Evolutionary conservation across 208 protist species (phyloP).

Genomic region (Lotmaria passim): DNA sequence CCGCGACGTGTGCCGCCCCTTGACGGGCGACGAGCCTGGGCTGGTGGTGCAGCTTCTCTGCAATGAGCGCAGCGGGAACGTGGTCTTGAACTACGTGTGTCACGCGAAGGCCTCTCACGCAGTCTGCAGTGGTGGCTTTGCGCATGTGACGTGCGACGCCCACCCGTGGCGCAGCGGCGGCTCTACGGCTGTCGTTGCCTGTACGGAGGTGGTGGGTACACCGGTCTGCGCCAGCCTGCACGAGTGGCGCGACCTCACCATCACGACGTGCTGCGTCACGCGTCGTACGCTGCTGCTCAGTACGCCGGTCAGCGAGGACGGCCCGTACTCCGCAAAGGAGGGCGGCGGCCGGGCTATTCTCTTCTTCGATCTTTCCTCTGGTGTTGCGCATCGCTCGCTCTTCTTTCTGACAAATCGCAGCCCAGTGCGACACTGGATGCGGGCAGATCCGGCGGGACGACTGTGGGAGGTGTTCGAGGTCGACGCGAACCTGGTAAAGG

Average conservation of each 20-base stretch:
- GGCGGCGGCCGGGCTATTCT: slow-evolving; percentile 41
- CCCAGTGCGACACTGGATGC: slow-evolving; percentile 42
- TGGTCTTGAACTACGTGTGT: slow-evolving; percentile 77
- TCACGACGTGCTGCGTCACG: slow-evolving; percentile 35
- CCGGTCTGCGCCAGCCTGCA: slow-evolving; percentile 37
- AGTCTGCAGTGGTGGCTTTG: slow-evolving; percentile 57
- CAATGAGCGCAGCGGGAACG: slow-evolving; percentile 86
- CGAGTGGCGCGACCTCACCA: slow-evolving; percentile 48
- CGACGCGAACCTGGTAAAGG: slow-evolving; percentile 31
- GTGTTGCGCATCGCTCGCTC: slow-evolving; percentile 35
- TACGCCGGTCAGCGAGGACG: slow-evolving; percentile 31
- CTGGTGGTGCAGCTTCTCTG: slow-evolving; percentile 82
- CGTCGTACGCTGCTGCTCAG: slow-evolving; percentile 36
- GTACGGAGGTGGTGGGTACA: neutral
- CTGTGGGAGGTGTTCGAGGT: slow-evolving; percentile 61
- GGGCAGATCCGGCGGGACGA: slow-evolving; percentile 40
- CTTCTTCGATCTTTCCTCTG: slow-evolving; percentile 53
- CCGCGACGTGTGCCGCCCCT: slow-evolving; percentile 73
- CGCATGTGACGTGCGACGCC: slow-evolving; percentile 44
- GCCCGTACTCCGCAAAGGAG: slow-evolving; percentile 36
- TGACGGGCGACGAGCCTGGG: slow-evolving; percentile 75
- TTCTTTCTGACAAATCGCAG: slow-evolving; percentile 50
- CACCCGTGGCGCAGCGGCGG: slow-evolving; percentile 45
- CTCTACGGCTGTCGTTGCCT: slow-evolving; percentile 18
- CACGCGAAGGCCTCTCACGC: slow-evolving; percentile 50